phyloP scores from a whole-genome alignment of 2,329 filamentous ascomycete genomes.

The Cercospora brassicicola region DNA sequence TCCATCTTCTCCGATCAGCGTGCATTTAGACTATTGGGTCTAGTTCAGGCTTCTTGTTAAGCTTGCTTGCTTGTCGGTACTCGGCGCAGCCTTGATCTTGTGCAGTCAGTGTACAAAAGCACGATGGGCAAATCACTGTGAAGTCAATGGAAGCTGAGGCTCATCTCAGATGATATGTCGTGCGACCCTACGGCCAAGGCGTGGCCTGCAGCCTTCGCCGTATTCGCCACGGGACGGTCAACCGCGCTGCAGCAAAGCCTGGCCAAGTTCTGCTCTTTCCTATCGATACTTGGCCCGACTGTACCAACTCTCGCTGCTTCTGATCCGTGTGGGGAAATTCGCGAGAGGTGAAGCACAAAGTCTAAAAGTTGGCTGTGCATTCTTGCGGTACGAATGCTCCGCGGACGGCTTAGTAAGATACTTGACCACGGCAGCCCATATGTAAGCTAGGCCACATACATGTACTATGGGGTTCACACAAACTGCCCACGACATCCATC shows the following conservation, averaged over 20 bases:
- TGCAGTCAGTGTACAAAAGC: neutral
- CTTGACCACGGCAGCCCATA: no score
- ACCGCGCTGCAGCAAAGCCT: neutral
- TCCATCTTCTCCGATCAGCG: neutral
- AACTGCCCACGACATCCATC: no score
- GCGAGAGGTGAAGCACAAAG: no score
- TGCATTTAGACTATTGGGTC: neutral
- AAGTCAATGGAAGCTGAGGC: neutral
- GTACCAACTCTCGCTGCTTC: no score
- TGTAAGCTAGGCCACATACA: no score
- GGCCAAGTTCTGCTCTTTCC: neutral
- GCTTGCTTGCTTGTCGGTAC: conserved; percentile 1
- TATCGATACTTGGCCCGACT: no score
- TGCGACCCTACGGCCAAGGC: neutral
- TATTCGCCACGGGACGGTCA: neutral
- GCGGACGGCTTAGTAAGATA: no score
- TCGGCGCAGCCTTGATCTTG: neutral
- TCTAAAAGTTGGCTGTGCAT: no score
- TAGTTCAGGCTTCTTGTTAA: conserved; percentile 10
- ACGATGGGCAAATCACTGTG: neutral
- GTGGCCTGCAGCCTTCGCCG: neutral
- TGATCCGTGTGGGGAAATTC: no score
- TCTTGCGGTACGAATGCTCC: no score
- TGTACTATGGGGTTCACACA: no score
- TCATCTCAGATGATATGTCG: conserved; percentile 1